phyloP scores from a whole-genome alignment of 2,329 filamentous ascomycete species.

The Hymenoscyphus infarciens region DNA sequence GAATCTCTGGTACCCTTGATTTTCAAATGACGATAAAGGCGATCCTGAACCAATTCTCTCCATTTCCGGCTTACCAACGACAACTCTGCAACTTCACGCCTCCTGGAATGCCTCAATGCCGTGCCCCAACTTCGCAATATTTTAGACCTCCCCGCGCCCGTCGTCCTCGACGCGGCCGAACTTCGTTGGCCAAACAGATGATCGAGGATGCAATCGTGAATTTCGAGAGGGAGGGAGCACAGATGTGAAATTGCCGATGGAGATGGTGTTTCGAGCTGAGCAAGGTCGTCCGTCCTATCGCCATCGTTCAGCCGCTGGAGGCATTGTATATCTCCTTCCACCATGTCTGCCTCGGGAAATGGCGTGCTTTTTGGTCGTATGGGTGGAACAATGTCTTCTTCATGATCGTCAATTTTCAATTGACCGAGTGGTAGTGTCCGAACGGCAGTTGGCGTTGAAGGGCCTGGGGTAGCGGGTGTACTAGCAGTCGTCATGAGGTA shows the following conservation, averaged over 20 bases:
- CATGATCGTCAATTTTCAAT: constrained; percentile 25
- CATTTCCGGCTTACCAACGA: constrained; percentile 61
- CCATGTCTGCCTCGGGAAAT: constrained; percentile 32
- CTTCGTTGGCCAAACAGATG: constrained; percentile 67
- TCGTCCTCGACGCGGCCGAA: constrained; percentile 57
- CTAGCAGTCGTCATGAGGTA: constrained; percentile 33
- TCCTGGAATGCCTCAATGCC: constrained; percentile 61
- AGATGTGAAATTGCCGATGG: constrained; percentile 22
- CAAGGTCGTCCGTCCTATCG: constrained; percentile 16
- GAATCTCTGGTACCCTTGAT: constrained; percentile 67
- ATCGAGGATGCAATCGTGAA: constrained; percentile 69
- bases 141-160: constrained; percentile 47
- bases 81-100: constrained; percentile 64
- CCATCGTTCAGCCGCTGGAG: constrained; percentile 18
- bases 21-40: constrained; percentile 73
- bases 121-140: constrained; percentile 60
- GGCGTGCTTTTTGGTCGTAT: constrained; percentile 34
- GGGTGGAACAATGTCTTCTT: constrained; percentile 30
- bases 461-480: constrained; percentile 33
- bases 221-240: constrained; percentile 58
- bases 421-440: constrained; percentile 26
- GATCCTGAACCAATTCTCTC: constrained; percentile 65
- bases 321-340: constrained; percentile 29
- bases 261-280: constrained; percentile 5
- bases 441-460: constrained; percentile 33